Evolutionary conservation across 768 basidiomycete genomes (phyloP).

Genomic region (Rhodotorula taiwanensis): DNA sequence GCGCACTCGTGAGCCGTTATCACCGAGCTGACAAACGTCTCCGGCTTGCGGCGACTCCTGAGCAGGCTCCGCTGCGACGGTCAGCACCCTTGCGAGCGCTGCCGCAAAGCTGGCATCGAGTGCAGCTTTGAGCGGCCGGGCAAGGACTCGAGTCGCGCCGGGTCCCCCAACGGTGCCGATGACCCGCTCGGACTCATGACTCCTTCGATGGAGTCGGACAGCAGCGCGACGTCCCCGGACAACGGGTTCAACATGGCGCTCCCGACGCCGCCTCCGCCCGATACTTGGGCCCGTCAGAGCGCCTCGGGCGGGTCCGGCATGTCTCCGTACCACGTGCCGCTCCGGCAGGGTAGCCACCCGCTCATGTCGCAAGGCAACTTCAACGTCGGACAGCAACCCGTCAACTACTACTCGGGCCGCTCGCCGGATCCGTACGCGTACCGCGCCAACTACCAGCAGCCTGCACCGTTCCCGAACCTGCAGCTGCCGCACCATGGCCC

Average conservation of each 20-base stretch:
- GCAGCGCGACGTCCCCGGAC: constrained; percentile 20
- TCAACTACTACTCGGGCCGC: constrained; percentile 24
- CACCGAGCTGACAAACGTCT: too few relatives aligned
- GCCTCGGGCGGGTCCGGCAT: neutral
- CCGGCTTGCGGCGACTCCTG: too few relatives aligned
- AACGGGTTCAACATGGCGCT: constrained; percentile 23
- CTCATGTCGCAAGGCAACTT: constrained; percentile 21
- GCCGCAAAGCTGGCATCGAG: constrained; percentile 28
- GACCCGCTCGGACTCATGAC: constrained; percentile 10
- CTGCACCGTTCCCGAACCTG: constrained; percentile 13
- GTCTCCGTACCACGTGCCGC: constrained; percentile 22
- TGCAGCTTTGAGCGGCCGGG: constrained; percentile 33
- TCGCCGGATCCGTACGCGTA: constrained; percentile 16
- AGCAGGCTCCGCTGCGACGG: constrained; percentile 33
- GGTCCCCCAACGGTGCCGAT: constrained; percentile 14
- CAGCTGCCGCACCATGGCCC: constrained; percentile 15
- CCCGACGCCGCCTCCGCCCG: constrained; percentile 22
- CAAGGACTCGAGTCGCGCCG: constrained; percentile 6
- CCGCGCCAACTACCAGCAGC: constrained; percentile 5
- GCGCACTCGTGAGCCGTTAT: too few relatives aligned
- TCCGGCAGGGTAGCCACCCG: constrained; percentile 6
- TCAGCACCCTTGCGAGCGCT: constrained; percentile 32
- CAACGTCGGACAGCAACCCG: neutral
- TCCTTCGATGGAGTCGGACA: constrained; percentile 25
- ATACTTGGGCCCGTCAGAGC: constrained; percentile 4